Percentiles rank a stretch among this genome's conserved stretches.
phyloP scores from a whole-genome alignment of 306 rosid species.

The Lathyrus aphaca region DNA sequence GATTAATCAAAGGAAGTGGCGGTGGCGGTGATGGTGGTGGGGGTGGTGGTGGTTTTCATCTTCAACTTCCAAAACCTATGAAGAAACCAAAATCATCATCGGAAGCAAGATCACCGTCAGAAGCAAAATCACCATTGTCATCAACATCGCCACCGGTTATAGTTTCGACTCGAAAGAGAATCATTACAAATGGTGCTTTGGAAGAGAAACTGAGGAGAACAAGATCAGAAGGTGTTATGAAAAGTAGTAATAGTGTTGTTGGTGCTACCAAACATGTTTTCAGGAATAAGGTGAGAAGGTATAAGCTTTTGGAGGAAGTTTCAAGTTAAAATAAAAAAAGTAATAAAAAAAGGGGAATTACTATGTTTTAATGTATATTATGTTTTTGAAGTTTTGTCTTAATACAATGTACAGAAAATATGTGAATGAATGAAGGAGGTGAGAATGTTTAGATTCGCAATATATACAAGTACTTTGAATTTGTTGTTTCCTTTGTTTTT shows the following conservation, averaged over 20 bases:
- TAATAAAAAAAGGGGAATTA: background rate
- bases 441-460: constrained; percentile 6
- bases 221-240: constrained; percentile 58
- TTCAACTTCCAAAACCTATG: constrained; percentile 57
- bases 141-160: constrained; percentile 45
- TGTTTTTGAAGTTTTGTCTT: constrained; percentile 35
- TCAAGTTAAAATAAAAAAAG: constrained; percentile 52
- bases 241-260: constrained; percentile 25
- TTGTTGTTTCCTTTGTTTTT: too few species aligned
- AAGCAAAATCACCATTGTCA: constrained; percentile 38
- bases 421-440: constrained; percentile 33
- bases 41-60: constrained; percentile 8
- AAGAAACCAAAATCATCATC: constrained; percentile 63
- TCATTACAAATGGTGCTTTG: constrained; percentile 50
- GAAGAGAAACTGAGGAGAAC: constrained; percentile 67
- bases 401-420: constrained; percentile 43
- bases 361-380: background rate
- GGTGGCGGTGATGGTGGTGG: constrained; percentile 23
- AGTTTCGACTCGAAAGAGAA: constrained; percentile 57
- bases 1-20: constrained; percentile 16
- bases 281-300: constrained; percentile 92
- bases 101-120: constrained; percentile 46
- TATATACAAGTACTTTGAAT: background rate
- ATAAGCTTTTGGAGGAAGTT: constrained; percentile 95
- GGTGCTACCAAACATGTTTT: constrained; percentile 56